Conservation (phyloP, 2,329 filamentous ascomycete genomes). For the Fusarium continuum region DNA sequence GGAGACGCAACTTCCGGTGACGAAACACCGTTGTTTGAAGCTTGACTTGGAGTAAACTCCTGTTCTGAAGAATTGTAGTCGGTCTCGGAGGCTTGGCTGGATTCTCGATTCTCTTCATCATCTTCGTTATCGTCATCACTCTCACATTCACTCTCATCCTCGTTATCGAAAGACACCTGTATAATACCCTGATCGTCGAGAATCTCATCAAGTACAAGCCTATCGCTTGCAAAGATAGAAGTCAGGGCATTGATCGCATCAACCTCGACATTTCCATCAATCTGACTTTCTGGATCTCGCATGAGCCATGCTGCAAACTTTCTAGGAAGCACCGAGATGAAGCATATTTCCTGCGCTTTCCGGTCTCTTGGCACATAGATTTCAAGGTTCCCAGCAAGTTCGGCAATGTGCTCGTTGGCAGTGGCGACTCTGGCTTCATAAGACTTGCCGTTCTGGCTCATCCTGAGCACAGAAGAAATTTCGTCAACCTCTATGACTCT, state of each 20-base stretch:
- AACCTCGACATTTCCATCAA: neutral
- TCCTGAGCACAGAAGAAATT: conserved; percentile 11
- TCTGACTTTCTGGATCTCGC: neutral
- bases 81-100: neutral
- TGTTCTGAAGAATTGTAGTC: neutral
- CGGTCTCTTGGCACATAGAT: conserved; percentile 19
- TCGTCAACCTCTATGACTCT: conserved; percentile 14
- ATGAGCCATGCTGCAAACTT: conserved; percentile 28
- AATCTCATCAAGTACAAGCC: conserved; percentile 9
- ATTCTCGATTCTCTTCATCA: neutral
- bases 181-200: conserved; percentile 30
- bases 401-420: conserved; percentile 29
- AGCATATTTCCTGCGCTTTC: conserved; percentile 21
- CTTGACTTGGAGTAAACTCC: conserved; percentile 1
- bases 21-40: neutral
- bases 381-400: neutral
- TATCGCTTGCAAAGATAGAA: conserved; percentile 21
- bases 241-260: conserved; percentile 17
- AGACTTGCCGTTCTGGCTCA: neutral
- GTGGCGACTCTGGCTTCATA: neutral
- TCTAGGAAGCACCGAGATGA: conserved; percentile 23
- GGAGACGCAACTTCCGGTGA: neutral
- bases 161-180: conserved; percentile 10
- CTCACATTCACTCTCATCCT: neutral
- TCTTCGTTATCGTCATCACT: neutral